phyloP scores from a whole-genome alignment of 78 protist genomes.

The Dictyostelium firmibasis region DNA sequence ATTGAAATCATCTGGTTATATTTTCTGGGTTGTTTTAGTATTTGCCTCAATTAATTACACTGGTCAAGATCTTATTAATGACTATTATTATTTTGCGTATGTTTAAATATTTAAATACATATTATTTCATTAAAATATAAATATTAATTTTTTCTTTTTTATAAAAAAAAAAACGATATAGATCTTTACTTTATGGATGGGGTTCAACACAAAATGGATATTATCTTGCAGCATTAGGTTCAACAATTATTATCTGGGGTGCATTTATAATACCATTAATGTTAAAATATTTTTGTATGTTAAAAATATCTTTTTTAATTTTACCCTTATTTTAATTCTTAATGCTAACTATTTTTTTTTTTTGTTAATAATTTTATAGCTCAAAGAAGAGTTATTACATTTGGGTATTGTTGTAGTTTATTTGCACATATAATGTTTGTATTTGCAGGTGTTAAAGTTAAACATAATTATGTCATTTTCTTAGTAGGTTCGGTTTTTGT shows the following conservation, averaged over 20 bases:
- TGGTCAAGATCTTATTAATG: not conserved
- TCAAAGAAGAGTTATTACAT: conserved; percentile 4
- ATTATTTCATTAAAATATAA: no score
- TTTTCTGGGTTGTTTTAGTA: not conserved
- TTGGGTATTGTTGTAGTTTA: not conserved
- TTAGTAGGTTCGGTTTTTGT: not conserved
- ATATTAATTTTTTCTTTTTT: no score
- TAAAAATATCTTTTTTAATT: no score
- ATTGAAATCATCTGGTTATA: not conserved
- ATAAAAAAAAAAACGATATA: not conserved
- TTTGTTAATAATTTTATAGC: not conserved
- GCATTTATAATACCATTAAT: not conserved
- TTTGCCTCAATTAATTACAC: not conserved
- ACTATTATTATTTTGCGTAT: not conserved
- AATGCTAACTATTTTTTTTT: not conserved
- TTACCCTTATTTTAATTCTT: not conserved
- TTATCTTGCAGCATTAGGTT: not conserved
- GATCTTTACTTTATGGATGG: conserved; percentile 10
- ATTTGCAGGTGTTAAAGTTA: not conserved
- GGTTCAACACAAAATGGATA: not conserved
- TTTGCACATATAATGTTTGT: not conserved
- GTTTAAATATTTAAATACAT: no score
- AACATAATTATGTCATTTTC: conserved; percentile 3
- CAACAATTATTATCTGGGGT: not conserved
- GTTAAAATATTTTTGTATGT: not conserved